Evolutionary conservation across 1,284 basidiomycete species (phyloP).

Genomic region (Cystobasidium slooffiae): DNA sequence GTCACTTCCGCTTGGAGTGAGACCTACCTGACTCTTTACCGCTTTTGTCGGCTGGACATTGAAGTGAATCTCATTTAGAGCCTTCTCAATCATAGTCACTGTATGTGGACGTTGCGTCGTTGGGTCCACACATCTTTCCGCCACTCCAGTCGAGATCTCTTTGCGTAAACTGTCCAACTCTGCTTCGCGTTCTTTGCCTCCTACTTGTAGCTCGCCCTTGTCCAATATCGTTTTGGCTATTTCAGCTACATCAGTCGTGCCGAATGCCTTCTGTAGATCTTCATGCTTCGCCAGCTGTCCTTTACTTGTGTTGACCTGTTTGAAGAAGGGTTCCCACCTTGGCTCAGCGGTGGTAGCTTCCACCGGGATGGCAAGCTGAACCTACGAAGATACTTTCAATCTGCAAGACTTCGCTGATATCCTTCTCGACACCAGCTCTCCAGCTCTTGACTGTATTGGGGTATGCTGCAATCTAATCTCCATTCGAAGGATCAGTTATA

Average conservation of each 20-base stretch:
- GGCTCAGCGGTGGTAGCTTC: slow-evolving; percentile 65
- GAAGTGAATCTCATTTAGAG: slow-evolving; percentile 92
- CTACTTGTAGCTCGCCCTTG: slow-evolving; percentile 95
- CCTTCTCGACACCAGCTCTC: slow-evolving; percentile 89
- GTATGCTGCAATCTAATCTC: slow-evolving; percentile 86
- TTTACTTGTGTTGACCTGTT: slow-evolving; percentile 61
- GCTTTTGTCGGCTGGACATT: slow-evolving; percentile 85
- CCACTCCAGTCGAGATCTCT: slow-evolving; percentile 92
- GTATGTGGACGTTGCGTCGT: slow-evolving; percentile 85
- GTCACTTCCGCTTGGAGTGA: not conserved
- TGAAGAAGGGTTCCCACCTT: not conserved
- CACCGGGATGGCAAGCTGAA: not conserved
- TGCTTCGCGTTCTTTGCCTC: slow-evolving; percentile 93
- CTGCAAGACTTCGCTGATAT: slow-evolving; percentile 94
- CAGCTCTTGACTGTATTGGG: slow-evolving; percentile 99
- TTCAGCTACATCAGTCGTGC: slow-evolving; percentile 71
- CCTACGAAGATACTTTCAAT: slow-evolving; percentile 84
- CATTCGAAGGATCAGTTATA: not conserved
- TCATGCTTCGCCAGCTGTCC: slow-evolving; percentile 87
- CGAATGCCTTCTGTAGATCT: slow-evolving; percentile 90
- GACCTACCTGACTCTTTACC: slow-evolving; percentile 81
- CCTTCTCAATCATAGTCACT: slow-evolving; percentile 96
- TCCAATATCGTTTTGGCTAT: slow-evolving; percentile 91
- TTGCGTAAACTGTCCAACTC: slow-evolving; percentile 80
- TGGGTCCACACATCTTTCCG: slow-evolving; percentile 95